Conservation (phyloP, 257 asterid genomes). For the Nicotiana benthamiana region DNA sequence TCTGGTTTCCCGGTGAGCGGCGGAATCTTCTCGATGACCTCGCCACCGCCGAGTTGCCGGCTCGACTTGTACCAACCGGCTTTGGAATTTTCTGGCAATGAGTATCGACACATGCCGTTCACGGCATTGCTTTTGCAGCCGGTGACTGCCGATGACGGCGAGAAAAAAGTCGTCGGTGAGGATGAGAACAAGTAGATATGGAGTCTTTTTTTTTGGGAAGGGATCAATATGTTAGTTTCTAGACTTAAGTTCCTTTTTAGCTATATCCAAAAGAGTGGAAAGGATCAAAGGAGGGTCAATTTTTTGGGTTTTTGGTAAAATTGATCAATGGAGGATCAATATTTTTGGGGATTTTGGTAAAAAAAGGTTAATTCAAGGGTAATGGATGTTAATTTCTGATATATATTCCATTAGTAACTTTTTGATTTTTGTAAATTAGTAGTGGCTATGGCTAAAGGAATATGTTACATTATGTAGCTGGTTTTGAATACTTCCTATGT, state of each 20-base stretch:
- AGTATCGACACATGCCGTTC: constrained; percentile 54
- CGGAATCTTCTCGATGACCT: not conserved
- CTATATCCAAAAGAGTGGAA: not conserved
- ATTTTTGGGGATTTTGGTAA: not conserved
- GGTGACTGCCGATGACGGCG: constrained; percentile 30
- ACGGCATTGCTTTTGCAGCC: constrained; percentile 64
- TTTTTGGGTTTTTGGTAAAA: not conserved
- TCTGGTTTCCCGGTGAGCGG: not conserved
- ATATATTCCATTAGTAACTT: not conserved
- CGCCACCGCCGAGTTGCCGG: constrained; percentile 30
- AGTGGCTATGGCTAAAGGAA: too few relatives aligned
- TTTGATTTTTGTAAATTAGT: too few relatives aligned
- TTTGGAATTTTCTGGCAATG: constrained; percentile 23
- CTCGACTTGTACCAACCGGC: constrained; percentile 42
- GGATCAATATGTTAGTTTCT: not conserved
- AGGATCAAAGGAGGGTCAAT: not conserved
- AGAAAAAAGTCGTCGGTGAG: not conserved
- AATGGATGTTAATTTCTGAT: not conserved
- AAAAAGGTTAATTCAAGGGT: not conserved
- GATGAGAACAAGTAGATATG: not conserved
- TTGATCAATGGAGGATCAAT: too few relatives aligned
- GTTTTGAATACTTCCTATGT: too few relatives aligned
- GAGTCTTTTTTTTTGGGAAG: not conserved
- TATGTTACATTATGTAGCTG: too few relatives aligned
- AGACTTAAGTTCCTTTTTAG: not conserved